Percentiles rank a stretch among this genome's conserved stretches.
Evolutionary conservation across 139 green algal species (phyloP).

Genomic region (Chlorella vulgaris): DNA sequence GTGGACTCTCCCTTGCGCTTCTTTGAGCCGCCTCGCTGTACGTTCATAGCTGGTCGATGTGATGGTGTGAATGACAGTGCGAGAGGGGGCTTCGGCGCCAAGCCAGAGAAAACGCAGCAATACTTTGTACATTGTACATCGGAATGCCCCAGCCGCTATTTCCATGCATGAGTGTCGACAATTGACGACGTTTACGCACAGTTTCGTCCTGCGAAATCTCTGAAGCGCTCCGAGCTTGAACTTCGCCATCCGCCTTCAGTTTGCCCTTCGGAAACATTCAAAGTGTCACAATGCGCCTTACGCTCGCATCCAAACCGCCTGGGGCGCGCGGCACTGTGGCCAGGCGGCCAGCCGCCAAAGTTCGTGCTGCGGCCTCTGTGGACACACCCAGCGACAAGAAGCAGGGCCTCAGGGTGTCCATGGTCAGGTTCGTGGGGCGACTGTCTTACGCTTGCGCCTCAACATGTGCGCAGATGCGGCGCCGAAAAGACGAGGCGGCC

Average conservation of each 20-base stretch:
- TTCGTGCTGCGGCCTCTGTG: neutral
- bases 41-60: constrained; percentile 2
- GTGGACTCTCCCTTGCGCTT: constrained; percentile 50
- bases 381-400: neutral
- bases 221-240: too few species aligned
- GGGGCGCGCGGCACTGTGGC: too few species aligned
- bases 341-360: neutral
- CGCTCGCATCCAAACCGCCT: neutral
- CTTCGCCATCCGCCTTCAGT: neutral
- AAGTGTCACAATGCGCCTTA: neutral
- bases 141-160: neutral
- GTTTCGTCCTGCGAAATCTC: too few species aligned
- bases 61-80: neutral
- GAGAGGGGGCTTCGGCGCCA: too few species aligned
- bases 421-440: constrained; percentile 48
- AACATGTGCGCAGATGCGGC: neutral
- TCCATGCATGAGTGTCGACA: neutral
- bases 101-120: too few species aligned
- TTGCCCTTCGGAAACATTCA: neutral
- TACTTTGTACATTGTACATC: too few species aligned
- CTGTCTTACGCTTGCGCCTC: too few species aligned
- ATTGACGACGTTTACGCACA: too few species aligned
- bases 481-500: neutral
- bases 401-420: constrained; percentile 51
- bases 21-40: constrained; percentile 38